These are phyloP conservation scores for Calonectria naviculata DNA, from an alignment of 2,329 filamentous ascomycete species.

Conservation along the genomic window DNA sequence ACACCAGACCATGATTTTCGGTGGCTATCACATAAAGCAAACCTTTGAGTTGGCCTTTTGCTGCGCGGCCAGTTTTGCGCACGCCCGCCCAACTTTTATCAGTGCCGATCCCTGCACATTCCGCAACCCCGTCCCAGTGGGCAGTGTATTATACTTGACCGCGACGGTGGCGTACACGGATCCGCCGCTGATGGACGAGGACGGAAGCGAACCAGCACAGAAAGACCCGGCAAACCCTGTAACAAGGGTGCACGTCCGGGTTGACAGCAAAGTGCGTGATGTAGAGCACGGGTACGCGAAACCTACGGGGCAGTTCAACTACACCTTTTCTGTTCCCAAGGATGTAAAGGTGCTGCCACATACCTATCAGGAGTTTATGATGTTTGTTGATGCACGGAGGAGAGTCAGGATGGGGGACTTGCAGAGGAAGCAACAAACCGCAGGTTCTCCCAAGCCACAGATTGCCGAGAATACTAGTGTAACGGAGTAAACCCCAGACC, in stretches of 20 bases:
- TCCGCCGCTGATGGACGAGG: slow-evolving; percentile 42
- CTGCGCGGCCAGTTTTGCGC: slow-evolving; percentile 45
- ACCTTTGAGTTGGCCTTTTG: slow-evolving; percentile 46
- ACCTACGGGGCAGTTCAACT: slow-evolving; percentile 44
- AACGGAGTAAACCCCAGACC: slow-evolving; percentile 1
- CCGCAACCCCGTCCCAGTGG: slow-evolving; percentile 43
- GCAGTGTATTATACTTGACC: slow-evolving; percentile 42
- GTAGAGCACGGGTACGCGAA: slow-evolving; percentile 45
- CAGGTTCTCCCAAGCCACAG: background rate
- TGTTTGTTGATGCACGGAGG: slow-evolving; percentile 43
- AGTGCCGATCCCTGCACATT: slow-evolving; percentile 45
- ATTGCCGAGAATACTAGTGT: background rate
- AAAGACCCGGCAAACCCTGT: slow-evolving; percentile 35
- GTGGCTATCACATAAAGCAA: slow-evolving; percentile 45
- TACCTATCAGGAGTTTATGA: slow-evolving; percentile 45
- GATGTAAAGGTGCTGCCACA: slow-evolving; percentile 41
- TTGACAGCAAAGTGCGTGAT: slow-evolving; percentile 45
- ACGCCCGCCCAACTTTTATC: slow-evolving; percentile 44
- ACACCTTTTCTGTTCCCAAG: slow-evolving; percentile 44
- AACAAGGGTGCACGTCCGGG: slow-evolving; percentile 43
- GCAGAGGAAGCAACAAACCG: background rate
- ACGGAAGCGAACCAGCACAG: slow-evolving; percentile 37
- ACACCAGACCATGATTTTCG: slow-evolving; percentile 46
- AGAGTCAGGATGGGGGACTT: slow-evolving; percentile 38
- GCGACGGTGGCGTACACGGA: slow-evolving; percentile 45